Conservation (phyloP, 306 rosid species). For the Cucurbita maxima region DNA sequence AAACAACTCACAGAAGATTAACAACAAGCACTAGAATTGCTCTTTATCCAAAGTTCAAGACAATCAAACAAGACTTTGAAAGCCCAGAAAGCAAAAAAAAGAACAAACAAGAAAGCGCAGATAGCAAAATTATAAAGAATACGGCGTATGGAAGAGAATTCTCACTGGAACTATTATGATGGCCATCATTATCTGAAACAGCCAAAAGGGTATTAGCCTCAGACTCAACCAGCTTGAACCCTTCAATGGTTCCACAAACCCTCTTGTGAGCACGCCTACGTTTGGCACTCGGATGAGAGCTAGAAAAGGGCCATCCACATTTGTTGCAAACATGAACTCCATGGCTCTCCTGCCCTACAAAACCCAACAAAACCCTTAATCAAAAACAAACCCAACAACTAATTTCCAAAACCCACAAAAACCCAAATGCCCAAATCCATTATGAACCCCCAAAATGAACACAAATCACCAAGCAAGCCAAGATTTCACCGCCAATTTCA, state of each 20-base stretch:
- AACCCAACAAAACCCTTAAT: neutral
- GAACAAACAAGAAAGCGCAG: neutral
- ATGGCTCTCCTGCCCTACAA: conserved; percentile 32
- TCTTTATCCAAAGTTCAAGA: neutral
- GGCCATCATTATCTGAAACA: conserved; percentile 48
- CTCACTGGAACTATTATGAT: conserved; percentile 37
- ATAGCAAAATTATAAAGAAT: neutral
- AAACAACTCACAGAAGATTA: neutral
- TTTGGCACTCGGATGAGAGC: conserved; percentile 53
- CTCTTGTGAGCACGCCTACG: conserved; percentile 65
- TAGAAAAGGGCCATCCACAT: conserved; percentile 65
- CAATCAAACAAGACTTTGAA: neutral
- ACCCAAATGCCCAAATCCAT: neutral
- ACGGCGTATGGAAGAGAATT: neutral
- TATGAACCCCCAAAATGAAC: neutral
- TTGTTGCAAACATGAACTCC: conserved; percentile 39
- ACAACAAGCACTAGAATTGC: neutral
- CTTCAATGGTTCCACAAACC: conserved; percentile 79
- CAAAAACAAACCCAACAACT: neutral
- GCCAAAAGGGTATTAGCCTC: conserved; percentile 20
- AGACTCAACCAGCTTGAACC: conserved; percentile 28
- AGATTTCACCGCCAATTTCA: neutral
- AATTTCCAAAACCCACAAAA: neutral
- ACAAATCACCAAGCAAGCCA: neutral
- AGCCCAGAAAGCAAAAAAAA: neutral